Base-by-base conservation (phyloP, 345 rosid species). In the Trapa bicornis region DNA sequence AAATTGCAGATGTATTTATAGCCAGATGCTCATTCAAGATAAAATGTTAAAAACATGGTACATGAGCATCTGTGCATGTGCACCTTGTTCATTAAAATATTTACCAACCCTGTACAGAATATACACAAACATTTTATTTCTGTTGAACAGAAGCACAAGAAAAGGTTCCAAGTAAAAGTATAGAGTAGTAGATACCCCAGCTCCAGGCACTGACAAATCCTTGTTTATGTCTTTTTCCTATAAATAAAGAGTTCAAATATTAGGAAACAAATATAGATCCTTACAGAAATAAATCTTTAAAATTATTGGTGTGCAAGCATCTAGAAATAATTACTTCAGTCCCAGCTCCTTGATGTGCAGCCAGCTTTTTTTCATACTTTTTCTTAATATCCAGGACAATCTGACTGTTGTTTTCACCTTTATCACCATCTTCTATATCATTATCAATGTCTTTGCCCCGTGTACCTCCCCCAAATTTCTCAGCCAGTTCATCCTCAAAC, bases 401-500 rank as follows among this genome's bases (percentile, higher is more conserved):
- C 79, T 83, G 94, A 75, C 82, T 75, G 75, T 77, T 81, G 66
- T 68, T 80, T 73, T 81, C 96, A 72, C 81, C 76, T 61, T 71
- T 82, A 65, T 93, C 96, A 78, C 87, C 84, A 73, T 91, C 96
- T 76, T 91, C 97, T 74, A 82, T 87, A 75, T 89, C 97, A 68
- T 69, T 79, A 63, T 78, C 86, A 54, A 80, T 77, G 79, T 89
- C 91, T 68, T 83, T 82, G 76, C 75, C 84, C 69, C 73, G 79
- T 78, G 78, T 72, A 65, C 81, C 93, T 70, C 91, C 96, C 62
- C 99, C 99, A 84, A 94, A 94, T 83, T 87, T 89, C 82, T 86
- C 89, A 65, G 92, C 99, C 75, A 91, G 74, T 74, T 94, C 97
- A 80, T 89, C 84, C 78, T 94, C 99, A 82, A 94, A 94, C 78